These are phyloP conservation scores for Euphorbia schlechtendalii DNA, from an alignment of 441 rosid genomes.

Conservation along the genomic window DNA sequence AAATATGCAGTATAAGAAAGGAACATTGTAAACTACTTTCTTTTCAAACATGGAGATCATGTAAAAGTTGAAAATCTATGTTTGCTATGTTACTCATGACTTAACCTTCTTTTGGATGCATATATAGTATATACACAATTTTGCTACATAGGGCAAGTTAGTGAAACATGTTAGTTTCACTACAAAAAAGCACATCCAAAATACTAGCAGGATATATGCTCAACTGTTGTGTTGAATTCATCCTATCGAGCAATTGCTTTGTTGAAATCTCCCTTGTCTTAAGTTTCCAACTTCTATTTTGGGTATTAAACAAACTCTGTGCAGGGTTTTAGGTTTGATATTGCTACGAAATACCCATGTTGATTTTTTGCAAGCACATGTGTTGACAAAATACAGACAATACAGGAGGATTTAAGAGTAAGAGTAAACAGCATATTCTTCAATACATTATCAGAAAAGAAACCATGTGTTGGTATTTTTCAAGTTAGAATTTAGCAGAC, in stretches of 20 bases:
- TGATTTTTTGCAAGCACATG: background rate
- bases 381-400: background rate
- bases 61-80: background rate
- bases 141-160: background rate
- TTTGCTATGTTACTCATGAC: background rate
- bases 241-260: too few relatives aligned
- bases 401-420: background rate
- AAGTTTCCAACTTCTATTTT: too few relatives aligned
- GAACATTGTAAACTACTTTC: background rate
- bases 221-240: too few relatives aligned
- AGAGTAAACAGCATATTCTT: conserved; percentile 2
- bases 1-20: background rate
- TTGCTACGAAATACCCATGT: background rate
- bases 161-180: background rate
- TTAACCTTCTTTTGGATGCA: background rate
- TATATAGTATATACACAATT: background rate
- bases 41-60: background rate
- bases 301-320: too few relatives aligned
- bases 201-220: background rate
- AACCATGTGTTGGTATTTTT: background rate
- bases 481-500: background rate
- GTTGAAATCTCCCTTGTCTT: too few relatives aligned
- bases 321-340: background rate
- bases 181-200: background rate
- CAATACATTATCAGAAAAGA: background rate